Conservation (phyloP, 257 asterid genomes). For the Anisodus acutangulus region DNA sequence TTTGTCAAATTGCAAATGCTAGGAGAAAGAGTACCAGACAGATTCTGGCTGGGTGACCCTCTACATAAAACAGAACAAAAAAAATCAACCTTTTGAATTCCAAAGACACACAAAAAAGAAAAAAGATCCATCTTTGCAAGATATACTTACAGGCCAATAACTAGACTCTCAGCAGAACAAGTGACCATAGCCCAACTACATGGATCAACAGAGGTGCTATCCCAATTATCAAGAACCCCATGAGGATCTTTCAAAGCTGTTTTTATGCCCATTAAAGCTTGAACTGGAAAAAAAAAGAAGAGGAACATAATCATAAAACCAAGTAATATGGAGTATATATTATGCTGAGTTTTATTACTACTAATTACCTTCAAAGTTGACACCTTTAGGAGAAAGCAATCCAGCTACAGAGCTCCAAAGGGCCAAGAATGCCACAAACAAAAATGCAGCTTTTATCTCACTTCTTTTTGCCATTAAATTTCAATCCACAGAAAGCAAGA, state of each 20-base stretch:
- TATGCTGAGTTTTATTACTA: neutral
- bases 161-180: conserved; percentile 79
- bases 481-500: conserved; percentile 30
- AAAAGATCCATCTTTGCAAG: neutral
- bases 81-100: neutral
- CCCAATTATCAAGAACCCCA: conserved; percentile 98
- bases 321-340: neutral
- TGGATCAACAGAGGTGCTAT: conserved; percentile 94
- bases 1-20: conserved; percentile 89
- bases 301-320: neutral
- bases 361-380: conserved; percentile 89
- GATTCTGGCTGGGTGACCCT: conserved; percentile 94
- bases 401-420: conserved; percentile 55
- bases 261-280: conserved; percentile 91
- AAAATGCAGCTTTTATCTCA: conserved; percentile 40
- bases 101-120: neutral
- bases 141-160: conserved; percentile 84
- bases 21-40: conserved; percentile 84
- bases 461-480: conserved; percentile 45
- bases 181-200: conserved; percentile 99
- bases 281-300: conserved; percentile 51
- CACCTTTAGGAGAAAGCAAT: conserved; percentile 92
- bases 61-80: conserved; percentile 51
- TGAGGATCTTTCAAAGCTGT: conserved; percentile 78
- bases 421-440: conserved; percentile 44